phyloP scores from a whole-genome alignment of 2,329 filamentous ascomycete species.

The Penicillium paneum region DNA sequence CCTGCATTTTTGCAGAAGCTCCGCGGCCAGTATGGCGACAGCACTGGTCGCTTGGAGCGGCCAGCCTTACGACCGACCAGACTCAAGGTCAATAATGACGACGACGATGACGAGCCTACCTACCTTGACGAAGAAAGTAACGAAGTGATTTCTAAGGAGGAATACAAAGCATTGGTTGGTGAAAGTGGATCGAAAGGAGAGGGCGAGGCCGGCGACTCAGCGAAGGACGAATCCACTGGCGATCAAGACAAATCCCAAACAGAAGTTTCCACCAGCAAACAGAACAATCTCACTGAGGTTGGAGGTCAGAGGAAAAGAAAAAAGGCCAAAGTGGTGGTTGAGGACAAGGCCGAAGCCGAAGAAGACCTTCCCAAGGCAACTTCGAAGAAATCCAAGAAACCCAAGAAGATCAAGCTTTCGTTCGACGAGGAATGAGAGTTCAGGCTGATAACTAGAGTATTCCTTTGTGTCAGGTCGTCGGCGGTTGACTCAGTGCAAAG shows the following conservation, averaged over 20 bases:
- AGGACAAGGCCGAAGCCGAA: constrained; percentile 29
- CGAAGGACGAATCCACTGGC: constrained; percentile 13
- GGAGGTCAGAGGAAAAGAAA: constrained; percentile 44
- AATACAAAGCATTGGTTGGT: constrained; percentile 39
- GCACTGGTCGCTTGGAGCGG: constrained; percentile 37
- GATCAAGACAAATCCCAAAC: constrained; percentile 13
- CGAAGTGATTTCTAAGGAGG: constrained; percentile 44
- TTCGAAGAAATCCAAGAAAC: constrained; percentile 39
- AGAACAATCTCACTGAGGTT: constrained; percentile 39
- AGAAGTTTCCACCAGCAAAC: constrained; percentile 25
- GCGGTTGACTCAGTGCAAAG: not conserved
- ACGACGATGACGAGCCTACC: constrained; percentile 44
- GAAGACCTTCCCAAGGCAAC: constrained; percentile 23
- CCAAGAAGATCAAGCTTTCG: constrained; percentile 48
- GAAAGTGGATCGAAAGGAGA: constrained; percentile 19
- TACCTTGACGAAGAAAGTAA: constrained; percentile 46
- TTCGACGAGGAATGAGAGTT: constrained; percentile 38
- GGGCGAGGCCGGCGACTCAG: constrained; percentile 9
- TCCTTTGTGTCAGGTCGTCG: not conserved
- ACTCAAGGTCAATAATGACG: constrained; percentile 32
- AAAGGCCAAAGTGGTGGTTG: constrained; percentile 41
- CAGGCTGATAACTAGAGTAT: not conserved
- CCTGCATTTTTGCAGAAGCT: constrained; percentile 44
- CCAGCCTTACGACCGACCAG: constrained; percentile 37
- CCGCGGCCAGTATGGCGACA: constrained; percentile 37